Conservation (phyloP, 2,329 filamentous ascomycete genomes). For the Penicillium sumatraense region DNA sequence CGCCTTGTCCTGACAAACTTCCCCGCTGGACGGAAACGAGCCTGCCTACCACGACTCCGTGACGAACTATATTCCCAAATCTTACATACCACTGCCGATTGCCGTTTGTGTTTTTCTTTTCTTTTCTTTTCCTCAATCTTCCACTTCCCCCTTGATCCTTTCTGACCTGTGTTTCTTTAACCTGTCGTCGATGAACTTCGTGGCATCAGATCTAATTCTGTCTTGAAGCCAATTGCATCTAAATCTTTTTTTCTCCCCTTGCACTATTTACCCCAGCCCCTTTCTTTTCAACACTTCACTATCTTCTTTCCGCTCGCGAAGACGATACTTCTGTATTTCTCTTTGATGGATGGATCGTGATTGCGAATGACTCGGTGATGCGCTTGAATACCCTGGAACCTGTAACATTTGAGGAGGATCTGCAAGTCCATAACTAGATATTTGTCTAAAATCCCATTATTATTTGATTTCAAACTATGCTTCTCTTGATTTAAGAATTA, state of each 20-base stretch:
- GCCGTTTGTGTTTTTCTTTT: neutral
- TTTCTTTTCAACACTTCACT: neutral
- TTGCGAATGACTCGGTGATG: constrained; percentile 16
- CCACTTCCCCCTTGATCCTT: neutral
- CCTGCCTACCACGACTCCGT: constrained; percentile 22
- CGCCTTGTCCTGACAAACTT: constrained; percentile 11
- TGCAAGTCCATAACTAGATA: constrained; percentile 15
- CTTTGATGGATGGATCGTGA: constrained; percentile 8
- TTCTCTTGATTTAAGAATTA: no score
- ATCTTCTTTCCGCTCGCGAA: constrained; percentile 9
- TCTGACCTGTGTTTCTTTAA: neutral
- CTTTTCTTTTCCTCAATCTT: neutral
- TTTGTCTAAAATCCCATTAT: constrained; percentile 1
- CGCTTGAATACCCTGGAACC: constrained; percentile 17
- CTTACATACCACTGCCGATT: constrained; percentile 6
- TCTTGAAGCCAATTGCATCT: neutral
- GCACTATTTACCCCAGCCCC: neutral
- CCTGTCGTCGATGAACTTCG: neutral
- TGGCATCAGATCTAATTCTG: neutral
- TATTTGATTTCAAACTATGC: neutral
- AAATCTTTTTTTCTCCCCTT: neutral
- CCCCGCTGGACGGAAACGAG: constrained; percentile 24
- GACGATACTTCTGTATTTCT: constrained; percentile 5
- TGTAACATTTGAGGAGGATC: constrained; percentile 13
- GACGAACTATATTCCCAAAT: constrained; percentile 21